Percentiles rank a stretch among this genome's conserved stretches.
Conservation (phyloP, 2,329 filamentous ascomycete genomes). For the Scedosporium apiospermum region DNA sequence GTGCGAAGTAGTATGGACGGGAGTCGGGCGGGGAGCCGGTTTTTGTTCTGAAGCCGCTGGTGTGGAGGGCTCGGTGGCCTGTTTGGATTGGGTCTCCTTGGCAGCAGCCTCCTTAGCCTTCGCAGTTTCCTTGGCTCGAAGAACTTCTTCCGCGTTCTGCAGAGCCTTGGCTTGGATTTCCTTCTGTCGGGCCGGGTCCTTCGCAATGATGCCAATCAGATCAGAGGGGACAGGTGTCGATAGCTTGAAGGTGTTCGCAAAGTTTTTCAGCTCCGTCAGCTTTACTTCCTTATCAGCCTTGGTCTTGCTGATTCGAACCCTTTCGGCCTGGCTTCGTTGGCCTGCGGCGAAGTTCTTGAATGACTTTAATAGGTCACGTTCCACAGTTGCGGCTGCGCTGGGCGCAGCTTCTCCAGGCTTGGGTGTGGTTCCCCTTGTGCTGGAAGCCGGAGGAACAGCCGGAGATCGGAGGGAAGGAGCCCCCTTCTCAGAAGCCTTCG, state of each 20-base stretch:
- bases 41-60: constrained; percentile 2
- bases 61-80: constrained; percentile 14
- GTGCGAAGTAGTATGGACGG: neutral
- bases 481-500: constrained; percentile 16
- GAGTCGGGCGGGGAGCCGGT: constrained; percentile 1
- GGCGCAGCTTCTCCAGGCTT: constrained; percentile 30
- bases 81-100: constrained; percentile 36
- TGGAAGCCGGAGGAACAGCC: constrained; percentile 22
- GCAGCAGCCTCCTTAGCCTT: constrained; percentile 45
- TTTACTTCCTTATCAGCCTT: constrained; percentile 82
- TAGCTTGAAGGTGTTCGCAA: constrained; percentile 88
- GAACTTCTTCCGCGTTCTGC: constrained; percentile 57
- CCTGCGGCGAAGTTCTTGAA: constrained; percentile 56
- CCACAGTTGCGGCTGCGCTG: constrained; percentile 51
- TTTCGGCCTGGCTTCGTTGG: constrained; percentile 46
- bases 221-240: constrained; percentile 86
- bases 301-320: constrained; percentile 46
- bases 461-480: constrained; percentile 3
- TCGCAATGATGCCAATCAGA: constrained; percentile 88
- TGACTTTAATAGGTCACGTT: constrained; percentile 49
- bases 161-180: constrained; percentile 85
- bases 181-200: constrained; percentile 89
- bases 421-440: constrained; percentile 30
- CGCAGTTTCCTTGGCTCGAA: constrained; percentile 18
- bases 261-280: constrained; percentile 89